Conservation (phyloP, 257 asterid species). For the Solanum dulcamara region DNA sequence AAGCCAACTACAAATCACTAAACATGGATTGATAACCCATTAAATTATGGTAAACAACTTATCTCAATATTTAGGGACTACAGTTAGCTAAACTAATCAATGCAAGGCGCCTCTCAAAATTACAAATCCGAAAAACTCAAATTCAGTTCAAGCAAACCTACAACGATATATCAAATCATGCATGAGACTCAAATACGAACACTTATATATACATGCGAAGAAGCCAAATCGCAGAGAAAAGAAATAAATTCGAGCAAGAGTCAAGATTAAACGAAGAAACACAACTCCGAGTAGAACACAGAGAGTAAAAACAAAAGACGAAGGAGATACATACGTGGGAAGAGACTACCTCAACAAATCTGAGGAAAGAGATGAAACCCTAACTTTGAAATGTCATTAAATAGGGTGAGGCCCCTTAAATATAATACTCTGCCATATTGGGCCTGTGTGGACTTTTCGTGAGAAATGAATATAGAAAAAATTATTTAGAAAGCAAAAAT, state of each 20-base stretch:
- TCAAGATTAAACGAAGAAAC: background rate
- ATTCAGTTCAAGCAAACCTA: background rate
- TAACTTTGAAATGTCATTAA: background rate
- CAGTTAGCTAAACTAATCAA: background rate
- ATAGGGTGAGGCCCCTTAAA: background rate
- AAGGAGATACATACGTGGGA: background rate
- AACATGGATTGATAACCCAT: background rate
- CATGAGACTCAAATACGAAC: background rate
- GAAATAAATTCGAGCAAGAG: background rate
- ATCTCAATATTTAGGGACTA: too few species aligned
- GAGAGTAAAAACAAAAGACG: background rate
- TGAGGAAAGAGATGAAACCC: background rate
- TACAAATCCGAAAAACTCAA: background rate
- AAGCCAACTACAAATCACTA: background rate
- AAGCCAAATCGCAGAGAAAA: background rate
- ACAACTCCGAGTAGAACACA: background rate
- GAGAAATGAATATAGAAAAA: background rate
- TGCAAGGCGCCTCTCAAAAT: background rate
- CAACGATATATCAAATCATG: too few species aligned
- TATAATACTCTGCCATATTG: background rate
- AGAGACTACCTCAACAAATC: background rate
- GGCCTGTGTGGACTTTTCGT: background rate
- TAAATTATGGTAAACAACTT: too few species aligned
- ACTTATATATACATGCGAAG: background rate
- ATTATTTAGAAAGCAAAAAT: too few species aligned